Conservation (phyloP, 371 early-diverging fungal genomes). For the Rhizomucor miehei region DNA sequence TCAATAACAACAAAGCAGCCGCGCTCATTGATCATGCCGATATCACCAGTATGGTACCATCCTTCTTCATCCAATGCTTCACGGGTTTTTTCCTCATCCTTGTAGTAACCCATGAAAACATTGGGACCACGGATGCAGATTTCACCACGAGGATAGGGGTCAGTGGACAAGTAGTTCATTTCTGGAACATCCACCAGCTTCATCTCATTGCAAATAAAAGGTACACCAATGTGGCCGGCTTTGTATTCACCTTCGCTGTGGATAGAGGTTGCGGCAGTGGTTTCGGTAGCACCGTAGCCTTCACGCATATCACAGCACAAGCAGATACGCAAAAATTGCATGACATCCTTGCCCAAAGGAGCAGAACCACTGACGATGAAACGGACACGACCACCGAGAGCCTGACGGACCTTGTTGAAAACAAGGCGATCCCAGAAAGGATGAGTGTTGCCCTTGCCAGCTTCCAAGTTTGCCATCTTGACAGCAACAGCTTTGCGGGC, state of each 20-base stretch:
- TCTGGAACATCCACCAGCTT: slow-evolving; percentile 93
- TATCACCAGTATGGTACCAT: slow-evolving; percentile 94
- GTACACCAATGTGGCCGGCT: slow-evolving; percentile 77
- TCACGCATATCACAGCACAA: slow-evolving; percentile 65
- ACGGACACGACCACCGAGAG: slow-evolving; percentile 89
- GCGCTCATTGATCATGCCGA: slow-evolving; percentile 73
- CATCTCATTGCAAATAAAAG: slow-evolving; percentile 59
- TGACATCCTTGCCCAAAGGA: slow-evolving; percentile 82
- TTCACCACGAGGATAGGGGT: slow-evolving; percentile 91
- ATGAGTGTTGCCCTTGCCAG: slow-evolving; percentile 62
- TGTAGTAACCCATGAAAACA: slow-evolving; percentile 81
- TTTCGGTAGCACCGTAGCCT: slow-evolving; percentile 95
- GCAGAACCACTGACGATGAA: slow-evolving; percentile 87
- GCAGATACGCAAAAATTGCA: slow-evolving; percentile 86
- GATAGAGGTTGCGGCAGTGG: slow-evolving; percentile 57
- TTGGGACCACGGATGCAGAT: slow-evolving; percentile 84
- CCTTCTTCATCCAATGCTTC: slow-evolving; percentile 83
- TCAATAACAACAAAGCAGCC: slow-evolving; percentile 84
- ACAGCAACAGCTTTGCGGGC: slow-evolving; percentile 51
- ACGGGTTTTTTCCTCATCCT: slow-evolving; percentile 79
- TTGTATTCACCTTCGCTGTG: slow-evolving; percentile 43
- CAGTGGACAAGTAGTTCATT: slow-evolving; percentile 78
- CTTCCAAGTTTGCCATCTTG: slow-evolving; percentile 58
- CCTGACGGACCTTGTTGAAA: slow-evolving; percentile 82
- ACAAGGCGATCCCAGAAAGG: slow-evolving; percentile 89